Percentiles rank a stretch among this genome's conserved stretches.
phyloP scores from a whole-genome alignment of 176 grass and related monocot species.

The Aechmea fasciata region DNA sequence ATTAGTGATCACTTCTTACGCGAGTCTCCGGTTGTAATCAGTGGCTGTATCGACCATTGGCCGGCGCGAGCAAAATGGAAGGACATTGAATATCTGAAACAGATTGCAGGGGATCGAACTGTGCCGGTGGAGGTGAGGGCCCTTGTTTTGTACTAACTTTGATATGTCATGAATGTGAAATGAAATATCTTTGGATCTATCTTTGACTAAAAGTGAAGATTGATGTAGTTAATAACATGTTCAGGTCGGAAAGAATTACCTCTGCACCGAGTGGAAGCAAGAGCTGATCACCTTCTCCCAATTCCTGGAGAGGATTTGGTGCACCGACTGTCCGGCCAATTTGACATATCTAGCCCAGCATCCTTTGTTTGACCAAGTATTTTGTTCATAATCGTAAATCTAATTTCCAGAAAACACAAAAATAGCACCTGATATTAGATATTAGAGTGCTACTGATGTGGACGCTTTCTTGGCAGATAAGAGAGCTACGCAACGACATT shows the following conservation, averaged over 20 bases:
- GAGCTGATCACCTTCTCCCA: slow-evolving; percentile 85
- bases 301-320: slow-evolving; percentile 69
- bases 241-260: slow-evolving; percentile 76
- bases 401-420: neutral
- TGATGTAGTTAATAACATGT: slow-evolving; percentile 9
- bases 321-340: slow-evolving; percentile 38
- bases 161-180: slow-evolving; percentile 4
- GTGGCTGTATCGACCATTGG: slow-evolving; percentile 87
- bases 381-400: neutral
- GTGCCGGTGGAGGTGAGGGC: slow-evolving; percentile 75
- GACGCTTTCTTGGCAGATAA: slow-evolving; percentile 49
- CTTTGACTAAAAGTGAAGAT: no score
- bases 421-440: slow-evolving; percentile 1
- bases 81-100: slow-evolving; percentile 75
- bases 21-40: slow-evolving; percentile 81
- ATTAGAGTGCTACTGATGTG: slow-evolving; percentile 10
- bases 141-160: slow-evolving; percentile 6
- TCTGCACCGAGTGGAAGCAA: slow-evolving; percentile 73
- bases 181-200: neutral
- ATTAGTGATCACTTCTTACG: slow-evolving; percentile 75
- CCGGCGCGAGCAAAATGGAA: slow-evolving; percentile 85
- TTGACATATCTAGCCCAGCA: slow-evolving; percentile 74
- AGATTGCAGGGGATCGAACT: slow-evolving; percentile 73
- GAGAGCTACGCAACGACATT: slow-evolving; percentile 72
- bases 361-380: slow-evolving; percentile 87